Base-by-base conservation (phyloP, 2,329 filamentous ascomycete genomes). In the Trichoderma koningiopsis region DNA sequence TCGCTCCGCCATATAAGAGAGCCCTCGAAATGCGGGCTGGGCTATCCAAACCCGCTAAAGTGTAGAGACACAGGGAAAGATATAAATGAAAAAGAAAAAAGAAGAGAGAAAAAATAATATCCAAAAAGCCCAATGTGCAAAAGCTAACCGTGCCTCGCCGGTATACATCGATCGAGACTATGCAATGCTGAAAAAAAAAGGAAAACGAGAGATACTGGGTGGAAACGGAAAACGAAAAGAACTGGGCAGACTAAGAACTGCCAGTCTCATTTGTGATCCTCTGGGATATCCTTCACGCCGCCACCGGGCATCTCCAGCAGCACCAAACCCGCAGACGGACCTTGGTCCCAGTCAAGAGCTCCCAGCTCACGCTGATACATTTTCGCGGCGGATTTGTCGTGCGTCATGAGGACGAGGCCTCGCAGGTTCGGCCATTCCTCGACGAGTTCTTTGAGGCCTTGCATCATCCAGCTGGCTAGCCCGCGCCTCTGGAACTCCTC, bases 1-100 rank as follows among this genome's bases (percentile, higher is more conserved):
- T 96, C 43, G 96, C 96, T 11, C 96, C 96, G 14, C 96, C 96
- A 0, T 99, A 99, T 77, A 96, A 94, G 79, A 88, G 91, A 68
- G 96, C 96, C 14, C 82, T 99, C 70, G 95, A 98, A 79, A 86
- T 96, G 74, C 77, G 80, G 69, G 77, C 79, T 69, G 77, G 78
- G 69, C 52, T 66, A 43, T 69, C 70, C 31, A 69, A 66, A 49
- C 40, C 61, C 37, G 19, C 31, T 57, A 27, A 68, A 55, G 68
- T 73, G 72, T 55, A 63, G 47, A 71, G 70, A 68, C 47, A 62
- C 62, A 68, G 29, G 33, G 37, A 10, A 33, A 33, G 8, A 33
- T 55, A 55, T 53, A 55, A 49, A 53, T 37, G 31, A n/a, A 52
- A n/a, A 47, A 58, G 27, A 49, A 65, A 53, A n/a, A 40, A 7